These are phyloP conservation scores for Prunus dulcis DNA, from an alignment of 306 rosid genomes.

Conservation along the genomic window DNA sequence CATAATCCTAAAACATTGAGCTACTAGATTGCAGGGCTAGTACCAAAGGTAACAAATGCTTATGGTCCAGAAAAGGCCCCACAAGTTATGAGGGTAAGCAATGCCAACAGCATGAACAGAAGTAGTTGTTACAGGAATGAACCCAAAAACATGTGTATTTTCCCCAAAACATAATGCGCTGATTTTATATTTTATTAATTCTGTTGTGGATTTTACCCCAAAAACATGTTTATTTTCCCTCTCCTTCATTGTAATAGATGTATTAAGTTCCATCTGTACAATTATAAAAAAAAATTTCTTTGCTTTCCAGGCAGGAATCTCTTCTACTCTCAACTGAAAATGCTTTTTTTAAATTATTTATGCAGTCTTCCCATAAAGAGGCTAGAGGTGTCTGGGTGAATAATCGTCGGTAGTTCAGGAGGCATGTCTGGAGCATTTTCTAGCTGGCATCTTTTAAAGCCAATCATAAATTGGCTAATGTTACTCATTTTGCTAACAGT, in stretches of 20 bases:
- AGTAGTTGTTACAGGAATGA: no score
- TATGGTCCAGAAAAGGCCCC: slow-evolving; percentile 51
- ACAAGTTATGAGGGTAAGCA: slow-evolving; percentile 52
- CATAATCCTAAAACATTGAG: no score
- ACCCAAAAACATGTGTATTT: no score
- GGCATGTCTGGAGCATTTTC: slow-evolving; percentile 41
- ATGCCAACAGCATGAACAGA: not conserved
- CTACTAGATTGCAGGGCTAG: no score
- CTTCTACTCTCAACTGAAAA: not conserved
- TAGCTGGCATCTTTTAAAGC: slow-evolving; percentile 41
- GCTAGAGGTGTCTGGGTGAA: slow-evolving; percentile 19
- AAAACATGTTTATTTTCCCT: no score
- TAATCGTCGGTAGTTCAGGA: slow-evolving; percentile 27
- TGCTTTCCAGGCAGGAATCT: not conserved
- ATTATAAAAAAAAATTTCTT: no score
- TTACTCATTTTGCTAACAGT: slow-evolving; percentile 39
- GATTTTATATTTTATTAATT: no score
- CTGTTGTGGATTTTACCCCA: no score
- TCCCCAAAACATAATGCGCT: no score
- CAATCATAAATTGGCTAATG: slow-evolving; percentile 48
- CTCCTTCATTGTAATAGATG: no score
- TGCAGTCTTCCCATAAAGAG: slow-evolving; percentile 3
- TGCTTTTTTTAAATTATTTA: not conserved
- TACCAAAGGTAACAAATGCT: slow-evolving; percentile 45
- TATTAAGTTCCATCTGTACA: no score